Evolutionary conservation across 768 basidiomycete species (phyloP).

Genomic region (Phaffia tasmanica): DNA sequence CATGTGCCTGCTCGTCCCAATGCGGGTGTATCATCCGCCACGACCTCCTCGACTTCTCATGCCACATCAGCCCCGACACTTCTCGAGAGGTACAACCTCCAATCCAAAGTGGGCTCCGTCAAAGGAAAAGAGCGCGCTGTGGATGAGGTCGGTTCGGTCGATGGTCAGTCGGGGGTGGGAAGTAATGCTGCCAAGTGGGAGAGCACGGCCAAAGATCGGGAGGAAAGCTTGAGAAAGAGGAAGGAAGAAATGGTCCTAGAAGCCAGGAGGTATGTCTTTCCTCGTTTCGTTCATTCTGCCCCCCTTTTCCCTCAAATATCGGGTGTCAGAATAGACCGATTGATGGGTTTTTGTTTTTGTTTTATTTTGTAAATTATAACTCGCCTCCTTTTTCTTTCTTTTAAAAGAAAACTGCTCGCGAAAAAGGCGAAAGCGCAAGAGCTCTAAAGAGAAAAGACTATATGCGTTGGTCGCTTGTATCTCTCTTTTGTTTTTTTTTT

Average conservation of each 20-base stretch:
- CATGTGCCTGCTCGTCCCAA: background rate
- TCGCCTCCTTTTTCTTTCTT: background rate
- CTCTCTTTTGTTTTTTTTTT: too few species aligned
- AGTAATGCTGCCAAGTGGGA: conserved; percentile 31
- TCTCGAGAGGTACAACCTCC: conserved; percentile 21
- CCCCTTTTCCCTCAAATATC: background rate
- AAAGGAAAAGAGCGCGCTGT: conserved; percentile 23
- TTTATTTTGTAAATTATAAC: too few species aligned
- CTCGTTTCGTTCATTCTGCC: background rate
- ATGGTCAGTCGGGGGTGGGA: background rate
- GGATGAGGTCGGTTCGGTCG: background rate
- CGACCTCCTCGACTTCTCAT: background rate
- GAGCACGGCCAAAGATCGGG: conserved; percentile 32
- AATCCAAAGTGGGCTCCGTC: background rate
- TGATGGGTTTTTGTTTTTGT: too few species aligned
- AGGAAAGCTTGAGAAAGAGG: conserved; percentile 33
- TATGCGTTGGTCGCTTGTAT: too few species aligned
- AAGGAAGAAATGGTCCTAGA: conserved; percentile 38
- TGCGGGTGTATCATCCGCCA: background rate
- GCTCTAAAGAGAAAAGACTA: too few species aligned
- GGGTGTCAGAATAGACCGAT: too few species aligned
- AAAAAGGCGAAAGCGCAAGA: conserved; percentile 4
- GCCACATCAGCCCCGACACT: conserved; percentile 5
- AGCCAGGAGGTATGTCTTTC: conserved; percentile 34
- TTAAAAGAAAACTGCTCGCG: conserved; percentile 10